A percentile compares a stretch with the other conserved stretches of the same genome.
These are phyloP conservation scores for Dispira simplex DNA, from an alignment of 192 early-diverging fungal genomes.

Conservation along the genomic window DNA sequence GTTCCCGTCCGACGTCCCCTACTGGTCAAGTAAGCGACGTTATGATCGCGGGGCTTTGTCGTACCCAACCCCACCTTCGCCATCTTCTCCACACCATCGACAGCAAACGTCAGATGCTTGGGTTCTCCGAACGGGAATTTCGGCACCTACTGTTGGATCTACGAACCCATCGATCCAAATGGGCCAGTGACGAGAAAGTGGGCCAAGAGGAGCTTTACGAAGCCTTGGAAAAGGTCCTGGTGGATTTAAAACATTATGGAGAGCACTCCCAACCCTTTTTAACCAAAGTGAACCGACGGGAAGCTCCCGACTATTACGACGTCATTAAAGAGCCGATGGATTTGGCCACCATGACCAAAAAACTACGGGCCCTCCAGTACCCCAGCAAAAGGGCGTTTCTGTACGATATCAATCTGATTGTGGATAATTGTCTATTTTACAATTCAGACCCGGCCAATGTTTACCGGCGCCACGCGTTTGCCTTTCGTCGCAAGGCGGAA, in stretches of 20 bases:
- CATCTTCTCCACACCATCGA: slow-evolving; percentile 65
- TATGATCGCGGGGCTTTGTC: slow-evolving; percentile 12
- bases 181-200: slow-evolving; percentile 72
- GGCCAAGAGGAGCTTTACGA: slow-evolving; percentile 90
- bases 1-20: slow-evolving; percentile 16
- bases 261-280: slow-evolving; percentile 76
- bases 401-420: slow-evolving; percentile 80
- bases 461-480: slow-evolving; percentile 70
- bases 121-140: slow-evolving; percentile 50
- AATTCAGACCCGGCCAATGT: slow-evolving; percentile 80
- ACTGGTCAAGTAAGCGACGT: slow-evolving; percentile 16
- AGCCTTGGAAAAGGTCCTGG: slow-evolving; percentile 68
- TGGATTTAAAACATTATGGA: slow-evolving; percentile 64
- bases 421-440: slow-evolving; percentile 82
- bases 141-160: slow-evolving; percentile 60
- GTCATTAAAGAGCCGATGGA: slow-evolving; percentile 96
- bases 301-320: slow-evolving; percentile 86
- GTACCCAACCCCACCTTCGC: slow-evolving; percentile 27
- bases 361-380: slow-evolving; percentile 67
- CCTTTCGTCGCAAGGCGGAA: slow-evolving; percentile 62
- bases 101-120: slow-evolving; percentile 43
- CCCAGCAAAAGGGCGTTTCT: slow-evolving; percentile 76
- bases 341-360: slow-evolving; percentile 76
- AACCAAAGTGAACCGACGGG: slow-evolving; percentile 70
- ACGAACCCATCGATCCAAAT: slow-evolving; percentile 68